Percentiles rank a stretch among this genome's conserved stretches.
Conservation (phyloP, 805 yeast genomes). For the Brettanomyces bruxellensis region DNA sequence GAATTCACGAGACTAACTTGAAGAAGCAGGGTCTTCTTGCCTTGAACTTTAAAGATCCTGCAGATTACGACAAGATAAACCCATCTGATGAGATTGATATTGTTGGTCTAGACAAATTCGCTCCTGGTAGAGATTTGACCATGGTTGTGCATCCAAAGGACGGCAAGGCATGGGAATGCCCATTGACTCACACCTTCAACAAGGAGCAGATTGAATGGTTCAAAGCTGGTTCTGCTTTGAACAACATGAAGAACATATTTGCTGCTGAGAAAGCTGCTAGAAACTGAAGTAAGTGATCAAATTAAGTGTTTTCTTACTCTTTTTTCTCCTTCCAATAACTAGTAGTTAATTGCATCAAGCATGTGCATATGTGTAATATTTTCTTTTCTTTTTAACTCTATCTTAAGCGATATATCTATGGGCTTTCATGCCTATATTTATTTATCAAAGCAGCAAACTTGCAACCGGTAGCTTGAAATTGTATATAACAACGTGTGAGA, state of each 20-base stretch:
- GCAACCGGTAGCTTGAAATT: no score
- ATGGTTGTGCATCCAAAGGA: constrained; percentile 66
- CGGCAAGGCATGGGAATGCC: constrained; percentile 82
- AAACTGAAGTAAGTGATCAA: neutral
- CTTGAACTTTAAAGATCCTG: constrained; percentile 82
- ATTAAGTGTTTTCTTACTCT: neutral
- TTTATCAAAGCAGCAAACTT: neutral
- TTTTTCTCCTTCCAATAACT: neutral
- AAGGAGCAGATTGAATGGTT: constrained; percentile 97
- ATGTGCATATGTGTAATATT: constrained; percentile 1
- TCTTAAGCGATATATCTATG: neutral
- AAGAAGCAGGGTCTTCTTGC: constrained; percentile 99
- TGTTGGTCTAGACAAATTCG: constrained; percentile 70
- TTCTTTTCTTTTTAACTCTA: neutral
- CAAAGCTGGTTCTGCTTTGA: constrained; percentile 97
- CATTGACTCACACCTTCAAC: constrained; percentile 95
- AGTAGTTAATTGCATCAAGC: neutral
- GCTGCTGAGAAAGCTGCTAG: constrained; percentile 2
- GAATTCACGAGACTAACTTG: constrained; percentile 99
- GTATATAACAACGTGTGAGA: no score
- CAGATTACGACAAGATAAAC: constrained; percentile 89
- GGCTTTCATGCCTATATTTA: neutral
- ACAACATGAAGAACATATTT: constrained; percentile 51
- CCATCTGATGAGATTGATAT: constrained; percentile 86
- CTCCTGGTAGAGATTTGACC: constrained; percentile 88